Conservation (phyloP, 352 stramenopile genomes). For the Phytophthora gonapodyides region DNA sequence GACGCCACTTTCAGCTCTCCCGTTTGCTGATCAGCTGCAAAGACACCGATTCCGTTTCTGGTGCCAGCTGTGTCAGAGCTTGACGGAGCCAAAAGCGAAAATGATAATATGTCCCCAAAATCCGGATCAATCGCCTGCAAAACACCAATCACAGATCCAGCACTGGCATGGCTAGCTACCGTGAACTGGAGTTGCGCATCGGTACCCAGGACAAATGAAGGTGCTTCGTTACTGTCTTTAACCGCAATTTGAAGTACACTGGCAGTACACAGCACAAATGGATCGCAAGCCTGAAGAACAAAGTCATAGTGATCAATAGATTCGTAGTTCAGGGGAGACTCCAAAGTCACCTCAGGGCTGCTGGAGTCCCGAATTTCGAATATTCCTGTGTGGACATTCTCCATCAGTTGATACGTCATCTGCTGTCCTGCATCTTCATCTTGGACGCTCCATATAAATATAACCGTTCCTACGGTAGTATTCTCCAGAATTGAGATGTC, state of each 20-base stretch:
- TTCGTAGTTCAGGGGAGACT: conserved; percentile 23
- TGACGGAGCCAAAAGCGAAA: conserved; percentile 10
- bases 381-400: not conserved
- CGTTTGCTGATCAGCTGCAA: conserved; percentile 25
- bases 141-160: conserved; percentile 20
- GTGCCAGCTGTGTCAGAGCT: not conserved
- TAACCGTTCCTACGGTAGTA: conserved; percentile 2
- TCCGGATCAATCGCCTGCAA: conserved; percentile 32
- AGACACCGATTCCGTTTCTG: conserved; percentile 18
- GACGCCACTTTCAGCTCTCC: conserved; percentile 23
- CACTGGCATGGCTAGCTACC: conserved; percentile 21
- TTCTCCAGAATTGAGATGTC: conserved; percentile 21
- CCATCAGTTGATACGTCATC: conserved; percentile 25
- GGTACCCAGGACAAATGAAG: conserved; percentile 11
- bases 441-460: conserved; percentile 19
- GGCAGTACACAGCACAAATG: conserved; percentile 22
- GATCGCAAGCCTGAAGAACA: conserved; percentile 27
- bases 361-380: conserved; percentile 16
- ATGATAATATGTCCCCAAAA: conserved; percentile 23
- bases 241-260: conserved; percentile 18
- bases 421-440: conserved; percentile 26
- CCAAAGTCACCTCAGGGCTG: conserved; percentile 17
- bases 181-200: conserved; percentile 1
- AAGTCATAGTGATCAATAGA: conserved; percentile 9
- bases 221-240: conserved; percentile 27